Evolutionary conservation across 2,329 filamentous ascomycete genomes (phyloP).

Genomic region (Trichoderma gracile): DNA sequence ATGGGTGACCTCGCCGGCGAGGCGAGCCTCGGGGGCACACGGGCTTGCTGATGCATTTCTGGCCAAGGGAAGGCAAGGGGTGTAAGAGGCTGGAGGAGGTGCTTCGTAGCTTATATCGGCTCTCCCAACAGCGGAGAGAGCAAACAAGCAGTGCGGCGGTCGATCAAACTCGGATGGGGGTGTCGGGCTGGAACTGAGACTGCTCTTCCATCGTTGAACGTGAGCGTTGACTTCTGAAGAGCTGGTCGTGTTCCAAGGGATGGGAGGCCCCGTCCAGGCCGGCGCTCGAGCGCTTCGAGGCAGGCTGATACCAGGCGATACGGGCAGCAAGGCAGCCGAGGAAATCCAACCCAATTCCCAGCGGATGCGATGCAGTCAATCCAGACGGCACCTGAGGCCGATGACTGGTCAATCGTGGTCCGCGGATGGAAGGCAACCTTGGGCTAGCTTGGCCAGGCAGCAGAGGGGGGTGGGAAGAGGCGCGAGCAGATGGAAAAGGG

Average conservation of each 20-base stretch:
- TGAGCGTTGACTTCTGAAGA: slow-evolving; percentile 19
- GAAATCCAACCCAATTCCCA: slow-evolving; percentile 10
- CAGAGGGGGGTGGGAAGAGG: slow-evolving; percentile 6
- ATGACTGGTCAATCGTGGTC: slow-evolving; percentile 24
- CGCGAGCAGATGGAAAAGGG: not conserved
- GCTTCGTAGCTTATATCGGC: slow-evolving; percentile 9
- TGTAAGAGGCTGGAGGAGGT: not conserved
- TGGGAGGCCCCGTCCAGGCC: slow-evolving; percentile 4
- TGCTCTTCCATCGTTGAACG: slow-evolving; percentile 39
- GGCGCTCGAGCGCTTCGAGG: slow-evolving; percentile 9
- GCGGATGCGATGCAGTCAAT: slow-evolving; percentile 17
- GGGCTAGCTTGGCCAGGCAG: slow-evolving; percentile 22
- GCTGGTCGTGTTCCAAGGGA: not conserved
- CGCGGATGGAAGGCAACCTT: slow-evolving; percentile 21
- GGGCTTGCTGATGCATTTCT: slow-evolving; percentile 85
- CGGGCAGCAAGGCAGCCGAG: slow-evolving; percentile 14
- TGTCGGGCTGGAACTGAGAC: slow-evolving; percentile 38
- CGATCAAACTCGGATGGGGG: slow-evolving; percentile 37
- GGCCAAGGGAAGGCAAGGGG: not conserved
- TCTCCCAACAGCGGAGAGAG: slow-evolving; percentile 4
- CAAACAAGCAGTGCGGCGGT: slow-evolving; percentile 24
- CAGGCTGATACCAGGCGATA: not conserved
- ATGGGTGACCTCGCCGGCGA: slow-evolving; percentile 65
- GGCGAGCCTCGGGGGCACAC: slow-evolving; percentile 69
- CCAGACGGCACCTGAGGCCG: slow-evolving; percentile 16